Base-by-base conservation (phyloP, 495 filamentous ascomycete genomes). In the Penicillium riverlandense region DNA sequence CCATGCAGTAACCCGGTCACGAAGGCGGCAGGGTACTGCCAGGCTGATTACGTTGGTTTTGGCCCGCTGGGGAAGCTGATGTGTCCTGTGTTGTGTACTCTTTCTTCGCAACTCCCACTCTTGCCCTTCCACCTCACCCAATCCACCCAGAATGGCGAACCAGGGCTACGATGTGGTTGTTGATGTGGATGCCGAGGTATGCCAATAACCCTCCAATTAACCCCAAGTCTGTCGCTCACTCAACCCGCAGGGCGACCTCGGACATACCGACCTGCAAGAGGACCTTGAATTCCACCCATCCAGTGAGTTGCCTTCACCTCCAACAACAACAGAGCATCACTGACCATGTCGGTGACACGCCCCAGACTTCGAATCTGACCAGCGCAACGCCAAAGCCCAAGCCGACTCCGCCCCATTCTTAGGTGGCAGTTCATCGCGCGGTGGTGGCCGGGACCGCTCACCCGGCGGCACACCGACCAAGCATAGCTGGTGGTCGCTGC, bases 261-360 rank as follows among this genome's bases (percentile, higher is more conserved):
- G 92, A 55, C 88, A 96, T 69, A 97, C 92, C 30, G 92, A 98
- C 66, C 82, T 97, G 10, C 87, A 96, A 74, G 90, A 95, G 61
- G 94, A 97, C 71, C 89, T 97, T 50, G 94, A 97, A 77, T 98
- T 98, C 72, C 92, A 98, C 76, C 82, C 85, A 54, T 95, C 89
- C 37, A 87, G 84, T 88, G 69, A 52, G 69, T 57, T 31, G 29
- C 33, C 38, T 39, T n/a, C 35, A 29, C 11, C 22, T 9, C 9
- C 13, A 15, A 22, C 14, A 16, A 27, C 9, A 36, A 12, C n/a
- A n/a, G 22, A 22, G 22, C 22, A 22, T 22, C 2, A 22, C 22
- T 22, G 22, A 22, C 22, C 22, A 34, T 34, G 32, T 34, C 2
- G 2, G 10, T 12, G 14, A 14, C 6, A 30, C 33, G 5, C 7